Conservation (phyloP, 768 basidiomycete species). For the Boletales sp. region DNA sequence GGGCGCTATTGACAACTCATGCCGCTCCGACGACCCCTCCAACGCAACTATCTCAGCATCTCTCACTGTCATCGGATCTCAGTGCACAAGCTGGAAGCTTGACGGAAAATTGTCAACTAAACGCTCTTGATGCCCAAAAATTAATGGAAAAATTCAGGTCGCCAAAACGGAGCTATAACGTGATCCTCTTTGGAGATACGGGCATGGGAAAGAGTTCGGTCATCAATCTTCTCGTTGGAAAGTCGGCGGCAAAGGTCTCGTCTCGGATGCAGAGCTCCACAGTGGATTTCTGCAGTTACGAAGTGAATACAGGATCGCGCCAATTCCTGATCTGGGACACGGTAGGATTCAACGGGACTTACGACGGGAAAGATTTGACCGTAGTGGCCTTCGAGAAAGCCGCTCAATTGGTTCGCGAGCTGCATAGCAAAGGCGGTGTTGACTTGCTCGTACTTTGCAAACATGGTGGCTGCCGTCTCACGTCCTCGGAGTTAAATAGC, state of each 20-base stretch:
- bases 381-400: constrained; percentile 29
- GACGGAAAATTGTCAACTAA: constrained; percentile 10
- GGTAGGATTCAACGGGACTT: constrained; percentile 24
- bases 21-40: constrained; percentile 1
- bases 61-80: constrained; percentile 5
- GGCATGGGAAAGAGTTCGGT: constrained; percentile 42
- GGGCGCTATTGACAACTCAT: constrained; percentile 6
- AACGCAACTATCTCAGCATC: constrained; percentile 12
- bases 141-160: constrained; percentile 12
- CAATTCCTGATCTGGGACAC: constrained; percentile 28
- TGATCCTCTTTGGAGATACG: constrained; percentile 29
- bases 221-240: constrained; percentile 38
- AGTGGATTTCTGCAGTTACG: constrained; percentile 16
- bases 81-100: constrained; percentile 4
- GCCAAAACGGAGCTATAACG: constrained; percentile 17
- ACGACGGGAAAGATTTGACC: constrained; percentile 10
- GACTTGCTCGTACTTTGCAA: constrained; percentile 38
- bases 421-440: constrained; percentile 22
- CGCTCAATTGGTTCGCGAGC: constrained; percentile 19
- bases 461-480: constrained; percentile 28
- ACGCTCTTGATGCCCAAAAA: constrained; percentile 6
- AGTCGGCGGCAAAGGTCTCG: constrained; percentile 27
- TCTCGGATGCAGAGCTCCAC: constrained; percentile 32
- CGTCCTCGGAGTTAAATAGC: constrained; percentile 20
- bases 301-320: constrained; percentile 5